A percentile compares a stretch with the other conserved stretches of the same genome.
These are phyloP conservation scores for Trichoderma sp. DNA, from an alignment of 2,329 filamentous ascomycete genomes.

Conservation along the genomic window DNA sequence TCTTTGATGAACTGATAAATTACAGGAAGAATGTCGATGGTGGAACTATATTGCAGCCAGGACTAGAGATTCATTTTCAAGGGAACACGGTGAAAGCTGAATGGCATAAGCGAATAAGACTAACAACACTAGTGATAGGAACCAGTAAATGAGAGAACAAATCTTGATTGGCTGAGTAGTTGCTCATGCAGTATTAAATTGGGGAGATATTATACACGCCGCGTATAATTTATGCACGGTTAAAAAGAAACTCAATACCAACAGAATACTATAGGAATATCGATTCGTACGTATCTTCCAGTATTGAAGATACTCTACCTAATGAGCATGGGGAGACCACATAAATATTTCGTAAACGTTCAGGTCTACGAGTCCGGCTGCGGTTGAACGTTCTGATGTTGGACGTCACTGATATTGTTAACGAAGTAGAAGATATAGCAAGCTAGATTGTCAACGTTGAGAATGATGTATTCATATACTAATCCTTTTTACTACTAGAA, in stretches of 20 bases:
- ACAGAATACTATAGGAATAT: not conserved
- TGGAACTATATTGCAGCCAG: not conserved
- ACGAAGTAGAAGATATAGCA: not conserved
- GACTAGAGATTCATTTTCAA: not conserved
- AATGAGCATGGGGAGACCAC: not conserved
- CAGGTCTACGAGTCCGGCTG: not conserved
- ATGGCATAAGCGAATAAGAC: not conserved
- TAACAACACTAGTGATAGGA: not conserved
- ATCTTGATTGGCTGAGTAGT: not conserved
- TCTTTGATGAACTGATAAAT: not conserved
- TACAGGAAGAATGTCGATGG: not conserved
- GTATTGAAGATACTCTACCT: not conserved
- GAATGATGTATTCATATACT: not conserved
- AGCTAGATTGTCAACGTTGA: not conserved
- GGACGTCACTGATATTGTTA: not conserved
- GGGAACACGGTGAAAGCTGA: not conserved
- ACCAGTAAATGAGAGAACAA: not conserved
- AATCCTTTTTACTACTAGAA: not conserved
- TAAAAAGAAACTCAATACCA: not conserved
- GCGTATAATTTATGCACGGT: not conserved
- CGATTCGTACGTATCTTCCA: too few relatives aligned
- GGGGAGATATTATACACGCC: not conserved
- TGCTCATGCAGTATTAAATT: not conserved
- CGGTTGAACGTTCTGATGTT: not conserved
- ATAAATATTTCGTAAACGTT: not conserved